These are phyloP conservation scores for Epichloe sibirici DNA, from an alignment of 2,329 filamentous ascomycete genomes.

Conservation along the genomic window DNA sequence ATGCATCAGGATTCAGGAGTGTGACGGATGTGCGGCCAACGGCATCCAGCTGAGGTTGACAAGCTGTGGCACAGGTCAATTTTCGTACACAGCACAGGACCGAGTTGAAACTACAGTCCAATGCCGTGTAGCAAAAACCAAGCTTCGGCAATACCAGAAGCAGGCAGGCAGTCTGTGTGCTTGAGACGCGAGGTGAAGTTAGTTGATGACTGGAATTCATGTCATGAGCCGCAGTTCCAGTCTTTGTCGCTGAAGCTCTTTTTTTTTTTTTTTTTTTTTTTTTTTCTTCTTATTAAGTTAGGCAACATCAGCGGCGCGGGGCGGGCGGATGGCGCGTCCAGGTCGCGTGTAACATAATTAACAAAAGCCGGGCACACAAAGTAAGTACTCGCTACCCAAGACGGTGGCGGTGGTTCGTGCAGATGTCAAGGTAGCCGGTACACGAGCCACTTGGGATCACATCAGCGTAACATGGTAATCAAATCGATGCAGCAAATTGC, in stretches of 20 bases:
- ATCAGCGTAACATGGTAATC: background rate
- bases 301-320: too few relatives aligned
- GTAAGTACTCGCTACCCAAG: background rate
- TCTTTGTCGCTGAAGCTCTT: background rate
- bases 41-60: slow-evolving; percentile 1
- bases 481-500: too few relatives aligned
- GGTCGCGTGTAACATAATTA: background rate
- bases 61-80: background rate
- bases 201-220: background rate
- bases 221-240: background rate
- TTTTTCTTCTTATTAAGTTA: too few relatives aligned
- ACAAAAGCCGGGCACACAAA: background rate
- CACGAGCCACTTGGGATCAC: background rate
- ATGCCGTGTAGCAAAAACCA: background rate
- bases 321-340: background rate
- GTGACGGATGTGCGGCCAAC: slow-evolving; percentile 1
- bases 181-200: too few relatives aligned
- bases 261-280: too few relatives aligned
- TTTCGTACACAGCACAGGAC: background rate
- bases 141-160: background rate
- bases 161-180: background rate
- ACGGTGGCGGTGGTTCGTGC: fast-evolving
- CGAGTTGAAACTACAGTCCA: background rate
- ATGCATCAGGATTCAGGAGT: background rate
- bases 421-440: background rate